Conservation (phyloP, 1,139 yeast genomes). For the Suhomyces bolitotheri region DNA sequence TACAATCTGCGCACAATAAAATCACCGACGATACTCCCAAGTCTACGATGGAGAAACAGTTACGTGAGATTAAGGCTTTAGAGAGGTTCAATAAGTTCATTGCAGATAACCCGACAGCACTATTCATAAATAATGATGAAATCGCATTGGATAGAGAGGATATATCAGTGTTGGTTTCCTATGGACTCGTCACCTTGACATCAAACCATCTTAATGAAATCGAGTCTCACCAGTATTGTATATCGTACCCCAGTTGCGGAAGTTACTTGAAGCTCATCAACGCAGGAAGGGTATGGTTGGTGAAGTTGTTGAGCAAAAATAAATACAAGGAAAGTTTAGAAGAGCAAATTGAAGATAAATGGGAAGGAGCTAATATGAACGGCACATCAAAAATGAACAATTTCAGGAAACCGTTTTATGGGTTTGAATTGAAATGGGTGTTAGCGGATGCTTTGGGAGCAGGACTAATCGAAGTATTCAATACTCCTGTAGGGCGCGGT, state of each 20-base stretch:
- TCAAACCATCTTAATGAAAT: constrained; percentile 52
- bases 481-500: constrained; percentile 70
- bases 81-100: constrained; percentile 28
- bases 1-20: constrained; percentile 9
- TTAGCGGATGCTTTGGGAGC: constrained; percentile 66
- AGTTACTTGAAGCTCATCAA: constrained; percentile 50
- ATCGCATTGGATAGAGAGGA: constrained; percentile 28
- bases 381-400: constrained; percentile 40
- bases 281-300: constrained; percentile 52
- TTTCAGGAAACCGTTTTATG: constrained; percentile 59
- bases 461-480: constrained; percentile 67
- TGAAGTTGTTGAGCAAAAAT: constrained; percentile 41
- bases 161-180: constrained; percentile 38
- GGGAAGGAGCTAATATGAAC: constrained; percentile 42
- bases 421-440: constrained; percentile 61
- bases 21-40: constrained; percentile 3
- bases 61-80: constrained; percentile 16
- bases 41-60: constrained; percentile 9
- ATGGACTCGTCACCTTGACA: constrained; percentile 57
- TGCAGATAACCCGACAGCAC: constrained; percentile 29
- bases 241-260: constrained; percentile 67
- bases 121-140: constrained; percentile 29
- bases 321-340: constrained; percentile 58
- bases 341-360: constrained; percentile 45
- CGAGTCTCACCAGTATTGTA: constrained; percentile 44